These are phyloP conservation scores for Scheffersomyces parashehatae DNA, from an alignment of 1,139 yeast genomes.

Conservation along the genomic window DNA sequence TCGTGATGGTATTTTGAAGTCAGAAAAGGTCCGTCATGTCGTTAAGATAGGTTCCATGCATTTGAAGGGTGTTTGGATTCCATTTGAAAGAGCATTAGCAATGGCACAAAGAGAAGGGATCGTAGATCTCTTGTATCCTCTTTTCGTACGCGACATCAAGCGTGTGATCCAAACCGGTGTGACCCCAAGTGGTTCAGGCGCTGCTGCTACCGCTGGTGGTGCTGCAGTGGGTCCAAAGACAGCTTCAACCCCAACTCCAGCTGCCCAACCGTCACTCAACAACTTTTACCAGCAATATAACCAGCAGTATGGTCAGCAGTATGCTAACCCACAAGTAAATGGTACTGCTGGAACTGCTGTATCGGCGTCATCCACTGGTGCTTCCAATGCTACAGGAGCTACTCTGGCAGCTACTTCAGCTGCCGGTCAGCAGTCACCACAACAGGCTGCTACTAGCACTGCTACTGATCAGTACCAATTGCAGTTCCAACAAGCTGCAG, in stretches of 20 bases:
- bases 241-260: constrained; percentile 14
- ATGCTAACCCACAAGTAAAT: constrained; percentile 14
- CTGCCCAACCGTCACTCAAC: constrained; percentile 10
- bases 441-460: constrained; percentile 9
- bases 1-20: constrained; percentile 88
- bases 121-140: constrained; percentile 80
- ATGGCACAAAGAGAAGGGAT: constrained; percentile 91
- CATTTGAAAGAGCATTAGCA: constrained; percentile 87
- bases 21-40: constrained; percentile 86
- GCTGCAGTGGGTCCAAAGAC: constrained; percentile 12
- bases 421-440: constrained; percentile 8
- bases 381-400: constrained; percentile 4
- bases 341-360: constrained; percentile 13
- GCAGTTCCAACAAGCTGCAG: constrained; percentile 14
- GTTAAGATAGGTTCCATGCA: constrained; percentile 98
- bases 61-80: constrained; percentile 97
- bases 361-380: constrained; percentile 6
- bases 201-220: constrained; percentile 11
- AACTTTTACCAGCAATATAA: constrained; percentile 26
- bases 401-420: neutral
- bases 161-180: constrained; percentile 59
- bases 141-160: constrained; percentile 85
- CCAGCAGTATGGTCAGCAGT: constrained; percentile 17
- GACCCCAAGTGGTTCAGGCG: constrained; percentile 29
- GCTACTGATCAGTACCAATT: constrained; percentile 9